Percentiles rank a stretch among this genome's conserved stretches.
Conservation (phyloP, 148 eudicot species). For the Camellia japonica region DNA sequence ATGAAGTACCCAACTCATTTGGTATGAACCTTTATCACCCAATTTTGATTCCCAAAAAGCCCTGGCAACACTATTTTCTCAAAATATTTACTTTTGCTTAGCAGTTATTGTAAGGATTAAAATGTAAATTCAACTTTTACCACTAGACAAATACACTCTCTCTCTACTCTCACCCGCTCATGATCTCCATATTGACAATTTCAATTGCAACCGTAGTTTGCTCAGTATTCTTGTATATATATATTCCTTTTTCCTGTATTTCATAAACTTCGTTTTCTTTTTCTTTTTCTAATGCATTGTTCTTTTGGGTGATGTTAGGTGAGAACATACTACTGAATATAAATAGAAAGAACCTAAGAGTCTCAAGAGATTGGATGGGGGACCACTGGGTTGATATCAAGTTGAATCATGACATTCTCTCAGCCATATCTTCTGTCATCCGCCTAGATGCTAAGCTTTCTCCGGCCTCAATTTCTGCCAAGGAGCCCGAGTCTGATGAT, state of each 20-base stretch:
- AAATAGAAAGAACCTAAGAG: conserved; percentile 43
- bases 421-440: conserved; percentile 32
- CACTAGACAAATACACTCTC: too few relatives aligned
- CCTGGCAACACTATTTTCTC: too few relatives aligned
- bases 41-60: too few relatives aligned
- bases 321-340: conserved; percentile 60
- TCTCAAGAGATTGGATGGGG: conserved; percentile 79
- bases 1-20: too few relatives aligned
- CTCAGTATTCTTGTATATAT: too few relatives aligned
- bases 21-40: too few relatives aligned
- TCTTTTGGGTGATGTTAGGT: conserved; percentile 38
- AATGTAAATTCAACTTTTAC: too few relatives aligned
- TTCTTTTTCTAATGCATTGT: neutral
- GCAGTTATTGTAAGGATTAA: too few relatives aligned
- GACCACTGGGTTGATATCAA: conserved; percentile 67
- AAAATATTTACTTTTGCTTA: too few relatives aligned
- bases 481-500: conserved; percentile 37
- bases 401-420: conserved; percentile 51
- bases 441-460: conserved; percentile 27
- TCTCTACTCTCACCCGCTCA: too few relatives aligned
- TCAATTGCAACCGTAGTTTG: too few relatives aligned
- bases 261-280: neutral
- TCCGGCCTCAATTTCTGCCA: conserved; percentile 23
- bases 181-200: too few relatives aligned
- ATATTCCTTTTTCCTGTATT: neutral